phyloP scores from a whole-genome alignment of 257 asterid species.

The Orobanche coerulescens region DNA sequence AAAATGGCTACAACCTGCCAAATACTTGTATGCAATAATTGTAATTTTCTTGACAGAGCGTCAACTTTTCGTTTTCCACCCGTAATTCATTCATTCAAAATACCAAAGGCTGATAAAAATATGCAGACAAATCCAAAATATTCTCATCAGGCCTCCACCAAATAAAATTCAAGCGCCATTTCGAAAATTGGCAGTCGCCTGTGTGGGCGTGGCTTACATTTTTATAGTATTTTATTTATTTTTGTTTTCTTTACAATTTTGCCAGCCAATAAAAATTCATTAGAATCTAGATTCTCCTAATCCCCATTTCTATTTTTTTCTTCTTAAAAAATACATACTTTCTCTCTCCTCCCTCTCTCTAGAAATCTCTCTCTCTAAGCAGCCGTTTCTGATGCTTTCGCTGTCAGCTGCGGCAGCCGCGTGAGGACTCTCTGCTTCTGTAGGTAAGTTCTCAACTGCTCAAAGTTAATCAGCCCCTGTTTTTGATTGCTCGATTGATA shows the following conservation, averaged over 20 bases:
- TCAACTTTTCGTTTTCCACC: slow-evolving; percentile 7
- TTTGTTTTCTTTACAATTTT: background rate
- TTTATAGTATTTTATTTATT: background rate
- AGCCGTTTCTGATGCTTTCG: slow-evolving; percentile 6
- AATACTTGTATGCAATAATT: slow-evolving; percentile 22
- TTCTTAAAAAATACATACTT: background rate
- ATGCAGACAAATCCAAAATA: slow-evolving; percentile 24
- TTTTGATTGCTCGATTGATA: slow-evolving; percentile 3
- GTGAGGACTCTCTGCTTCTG: slow-evolving; percentile 17
- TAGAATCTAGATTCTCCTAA: slow-evolving; percentile 16
- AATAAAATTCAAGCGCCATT: slow-evolving; percentile 29
- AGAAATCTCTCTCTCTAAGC: slow-evolving; percentile 7
- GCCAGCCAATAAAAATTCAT: slow-evolving; percentile 20
- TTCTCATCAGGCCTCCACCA: slow-evolving; percentile 23
- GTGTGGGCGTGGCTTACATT: slow-evolving; percentile 2
- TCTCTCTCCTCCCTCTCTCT: background rate
- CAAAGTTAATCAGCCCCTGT: background rate
- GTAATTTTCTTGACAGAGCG: slow-evolving; percentile 18
- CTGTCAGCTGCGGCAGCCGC: slow-evolving; percentile 21
- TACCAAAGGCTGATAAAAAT: slow-evolving; percentile 16
- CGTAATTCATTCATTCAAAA: background rate
- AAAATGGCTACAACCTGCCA: background rate
- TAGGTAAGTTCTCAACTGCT: slow-evolving; percentile 23
- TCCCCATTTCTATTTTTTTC: slow-evolving; percentile 16
- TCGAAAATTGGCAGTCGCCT: slow-evolving; percentile 15